Base-by-base conservation (phyloP, 1,284 basidiomycete species). In the Tilletia setariae region DNA sequence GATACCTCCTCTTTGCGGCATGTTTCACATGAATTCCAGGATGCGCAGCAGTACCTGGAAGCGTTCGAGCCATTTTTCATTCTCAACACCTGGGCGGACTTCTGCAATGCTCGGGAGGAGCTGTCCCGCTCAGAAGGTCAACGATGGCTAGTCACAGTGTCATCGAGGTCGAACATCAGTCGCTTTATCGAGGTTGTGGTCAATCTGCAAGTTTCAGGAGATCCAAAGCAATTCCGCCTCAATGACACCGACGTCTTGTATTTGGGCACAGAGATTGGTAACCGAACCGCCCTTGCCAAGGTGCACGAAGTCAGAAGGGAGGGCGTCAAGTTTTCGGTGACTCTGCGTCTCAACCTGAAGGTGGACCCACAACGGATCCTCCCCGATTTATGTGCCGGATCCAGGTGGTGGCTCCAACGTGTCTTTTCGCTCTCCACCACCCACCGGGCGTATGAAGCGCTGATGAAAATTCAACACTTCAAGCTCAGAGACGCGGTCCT, bases 71-170 rank as follows among this genome's bases (percentile, higher is more conserved):
- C 96, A 0, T 86, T 98, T n/a, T 85, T 98, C 28, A 84, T 94
- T 40, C 86, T 92, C 70, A 96, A 98, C 83, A 90, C 91, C 72
- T 98, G 96, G 94, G 89, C 91, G 35, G 93, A 97, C 78, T 87
- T 98, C 67, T 79, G 85, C 43, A 87, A 92, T 79, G 88, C 92
- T 35, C 90, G 78, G 64, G 82, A 92, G 76, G 89, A 91, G 68
- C 87, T 89, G 66, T 77, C 79, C 9, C 70, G 70, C 4, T 85
- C 85, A 47, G 61, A 61, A 28, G 47, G 46, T 19, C 53, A 32
- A 15, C 23, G 56, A 21, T 30, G 28, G 28, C 15, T 21, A 1
- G 32, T 61, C 28, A 35, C 28, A 15, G 32, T 61, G 30, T 19
- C 28, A 16, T 40, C 28, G 11, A 32, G 56, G 16, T 61, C 56